Percentiles rank a stretch among this genome's conserved stretches.
Conservation (phyloP, 768 basidiomycete species). For the Termitomyces sp. region DNA sequence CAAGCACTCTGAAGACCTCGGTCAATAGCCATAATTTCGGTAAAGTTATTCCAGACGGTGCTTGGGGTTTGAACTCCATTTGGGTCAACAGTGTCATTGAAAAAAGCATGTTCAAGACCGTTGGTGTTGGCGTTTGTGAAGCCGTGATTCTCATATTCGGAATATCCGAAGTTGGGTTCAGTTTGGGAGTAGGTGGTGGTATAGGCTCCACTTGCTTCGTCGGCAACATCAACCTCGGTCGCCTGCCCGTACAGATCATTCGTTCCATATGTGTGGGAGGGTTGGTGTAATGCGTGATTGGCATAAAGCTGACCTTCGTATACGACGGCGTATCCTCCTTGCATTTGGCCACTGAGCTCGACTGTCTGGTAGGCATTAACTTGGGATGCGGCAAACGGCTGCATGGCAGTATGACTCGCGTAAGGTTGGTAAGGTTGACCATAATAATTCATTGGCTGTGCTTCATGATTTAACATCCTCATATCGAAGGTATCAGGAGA, state of each 20-base stretch:
- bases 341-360: not conserved
- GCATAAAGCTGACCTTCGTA: not conserved
- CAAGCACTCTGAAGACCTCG: not conserved
- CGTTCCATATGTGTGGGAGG: not conserved
- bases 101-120: not conserved
- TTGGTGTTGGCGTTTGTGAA: not conserved
- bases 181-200: not conserved
- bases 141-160: not conserved
- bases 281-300: not conserved
- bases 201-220: not conserved
- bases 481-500: not conserved
- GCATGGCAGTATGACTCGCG: not conserved
- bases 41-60: not conserved
- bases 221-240: not conserved
- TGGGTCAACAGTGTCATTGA: not conserved
- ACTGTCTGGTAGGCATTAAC: not conserved
- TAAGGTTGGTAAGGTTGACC: not conserved
- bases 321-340: not conserved
- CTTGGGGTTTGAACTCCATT: not conserved
- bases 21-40: not conserved
- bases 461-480: not conserved
- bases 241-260: not conserved
- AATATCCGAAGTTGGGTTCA: not conserved
- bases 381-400: not conserved
- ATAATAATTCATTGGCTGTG: not conserved